Base-by-base conservation (phyloP, 257 asterid species). In the Fraxinus cuspidata region DNA sequence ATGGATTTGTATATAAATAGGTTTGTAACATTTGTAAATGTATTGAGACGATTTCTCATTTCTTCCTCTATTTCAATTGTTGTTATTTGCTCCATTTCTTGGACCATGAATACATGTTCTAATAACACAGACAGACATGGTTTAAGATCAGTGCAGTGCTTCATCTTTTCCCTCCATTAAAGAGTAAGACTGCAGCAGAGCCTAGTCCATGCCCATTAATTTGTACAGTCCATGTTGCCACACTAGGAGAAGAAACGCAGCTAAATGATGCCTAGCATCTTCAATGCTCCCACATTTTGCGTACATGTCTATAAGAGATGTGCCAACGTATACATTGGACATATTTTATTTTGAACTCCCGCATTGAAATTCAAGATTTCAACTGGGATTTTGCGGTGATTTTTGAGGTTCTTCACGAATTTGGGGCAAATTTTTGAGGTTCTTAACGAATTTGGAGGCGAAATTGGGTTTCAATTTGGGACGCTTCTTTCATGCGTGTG, bases 281-380 rank as follows among this genome's bases (percentile, higher is more conserved):
- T 79, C 60, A 66, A 94, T 84, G 91, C 91, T 89, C 74, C 98
- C 96, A 76, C 97, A 89, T 84, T 89, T 94, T 63, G 97, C 82
- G 76, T 94, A 92, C 97, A 94, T 92, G 83, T 92, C 94, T 37
- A 87, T 80, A 1, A 94, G 93, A 65, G 97, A 88, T 25, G 98
- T 88, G 58, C 90, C 96, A 28, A 90, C 90, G 70, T 84, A 87
- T 11, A 85, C 85, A 74, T 83, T 77, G 49, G 85, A 81, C 31
- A 29, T 29, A 29, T 29, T 29, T 29, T 29, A 29, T 29, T 29
- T 29, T 1, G 31, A 29, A 29, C 31, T 29, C 31, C 31, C 2
- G 31, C 31, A 29, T 29, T 29, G 31, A 29, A 29, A 29, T 29
- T 29, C 31, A 29, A 29, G 31, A 29, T 29, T 29, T 29, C 29